Evolutionary conservation across 108 stramenopile genomes (phyloP).

Genomic region (Aurantiochytrium sp.): DNA sequence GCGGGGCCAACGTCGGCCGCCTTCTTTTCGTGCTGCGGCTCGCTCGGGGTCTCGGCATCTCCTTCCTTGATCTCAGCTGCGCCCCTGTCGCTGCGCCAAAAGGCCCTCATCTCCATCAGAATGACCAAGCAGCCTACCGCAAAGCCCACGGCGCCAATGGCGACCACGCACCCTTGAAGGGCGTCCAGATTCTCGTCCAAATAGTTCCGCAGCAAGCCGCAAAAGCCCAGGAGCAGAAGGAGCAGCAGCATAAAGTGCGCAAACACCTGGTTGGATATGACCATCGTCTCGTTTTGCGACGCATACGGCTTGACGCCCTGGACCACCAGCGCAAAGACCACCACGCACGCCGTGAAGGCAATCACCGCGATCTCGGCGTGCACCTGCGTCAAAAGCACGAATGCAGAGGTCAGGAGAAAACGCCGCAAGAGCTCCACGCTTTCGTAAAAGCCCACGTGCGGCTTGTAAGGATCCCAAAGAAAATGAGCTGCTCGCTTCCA

Average conservation of each 20-base stretch:
- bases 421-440: not conserved
- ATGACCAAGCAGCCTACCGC: not conserved
- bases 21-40: not conserved
- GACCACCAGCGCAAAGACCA: not conserved
- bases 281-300: not conserved
- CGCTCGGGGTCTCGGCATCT: not conserved
- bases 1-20: too few relatives aligned
- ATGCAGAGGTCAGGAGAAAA: not conserved
- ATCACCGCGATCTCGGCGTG: not conserved
- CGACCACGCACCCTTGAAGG: not conserved
- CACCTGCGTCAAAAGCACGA: not conserved
- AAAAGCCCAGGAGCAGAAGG: not conserved
- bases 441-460: not conserved
- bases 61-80: not conserved
- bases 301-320: not conserved
- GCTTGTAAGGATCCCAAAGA: not conserved
- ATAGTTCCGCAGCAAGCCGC: not conserved
- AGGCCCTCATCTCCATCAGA: not conserved
- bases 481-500: not conserved
- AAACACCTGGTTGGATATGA: not conserved
- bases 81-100: not conserved
- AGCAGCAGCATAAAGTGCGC: not conserved
- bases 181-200: not conserved
- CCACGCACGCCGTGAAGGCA: not conserved
- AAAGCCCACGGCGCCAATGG: not conserved